Percentiles rank a stretch among this genome's conserved stretches.
These are phyloP conservation scores for Ballota nigra DNA, from an alignment of 257 asterid species.

Conservation along the genomic window DNA sequence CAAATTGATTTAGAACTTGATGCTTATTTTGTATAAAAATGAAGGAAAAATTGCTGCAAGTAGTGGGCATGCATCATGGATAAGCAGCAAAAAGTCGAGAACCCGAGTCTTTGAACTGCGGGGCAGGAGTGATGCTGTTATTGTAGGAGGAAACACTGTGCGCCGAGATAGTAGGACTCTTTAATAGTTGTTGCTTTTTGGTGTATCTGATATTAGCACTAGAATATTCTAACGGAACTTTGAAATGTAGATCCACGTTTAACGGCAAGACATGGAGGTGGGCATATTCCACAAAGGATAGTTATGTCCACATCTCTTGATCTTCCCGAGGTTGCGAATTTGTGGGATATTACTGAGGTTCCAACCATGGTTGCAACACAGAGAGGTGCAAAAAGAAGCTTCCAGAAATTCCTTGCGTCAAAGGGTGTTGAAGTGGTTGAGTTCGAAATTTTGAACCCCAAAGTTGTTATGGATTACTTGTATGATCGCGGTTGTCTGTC, in stretches of 20 bases:
- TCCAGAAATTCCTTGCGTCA: constrained; percentile 89
- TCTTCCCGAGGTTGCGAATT: constrained; percentile 87
- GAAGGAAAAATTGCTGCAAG: constrained; percentile 95
- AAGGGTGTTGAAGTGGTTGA: constrained; percentile 95
- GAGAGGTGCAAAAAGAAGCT: constrained; percentile 89
- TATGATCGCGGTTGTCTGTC: constrained; percentile 94
- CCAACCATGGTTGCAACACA: constrained; percentile 88
- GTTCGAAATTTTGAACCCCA: constrained; percentile 86
- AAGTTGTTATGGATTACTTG: constrained; percentile 78
- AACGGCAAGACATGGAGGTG: constrained; percentile 96
- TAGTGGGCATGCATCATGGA: constrained; percentile 98
- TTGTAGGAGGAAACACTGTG: constrained; percentile 98
- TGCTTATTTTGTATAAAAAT: constrained; percentile 14
- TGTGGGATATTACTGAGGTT: constrained; percentile 88
- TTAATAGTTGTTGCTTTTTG: constrained; percentile 23
- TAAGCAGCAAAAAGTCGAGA: constrained; percentile 85
- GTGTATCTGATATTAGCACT: constrained; percentile 7
- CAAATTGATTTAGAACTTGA: constrained; percentile 2
- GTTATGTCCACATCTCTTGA: constrained; percentile 88
- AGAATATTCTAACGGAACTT: constrained; percentile 26
- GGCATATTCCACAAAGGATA: constrained; percentile 87
- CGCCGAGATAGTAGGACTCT: constrained; percentile 88
- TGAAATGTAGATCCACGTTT: constrained; percentile 79
- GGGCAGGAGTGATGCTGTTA: constrained; percentile 97
- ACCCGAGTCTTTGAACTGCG: constrained; percentile 81